A percentile compares a stretch with the other conserved stretches of the same genome.
These are phyloP conservation scores for Cucurbita argyrosperma DNA, from an alignment of 306 rosid genomes.

Conservation along the genomic window DNA sequence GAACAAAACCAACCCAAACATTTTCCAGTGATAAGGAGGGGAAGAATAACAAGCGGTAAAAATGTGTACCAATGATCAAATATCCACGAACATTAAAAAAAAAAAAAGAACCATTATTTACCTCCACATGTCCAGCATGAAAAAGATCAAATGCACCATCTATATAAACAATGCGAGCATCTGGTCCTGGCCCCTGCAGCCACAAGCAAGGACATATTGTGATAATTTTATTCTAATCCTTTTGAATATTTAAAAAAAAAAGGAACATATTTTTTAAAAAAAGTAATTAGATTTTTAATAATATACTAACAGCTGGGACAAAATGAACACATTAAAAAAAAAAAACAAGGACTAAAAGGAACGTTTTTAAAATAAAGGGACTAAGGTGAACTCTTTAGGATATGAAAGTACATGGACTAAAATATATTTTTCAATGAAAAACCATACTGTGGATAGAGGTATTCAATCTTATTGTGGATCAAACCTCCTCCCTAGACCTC, in stretches of 20 bases:
- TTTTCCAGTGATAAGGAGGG: background rate
- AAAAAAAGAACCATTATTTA: slow-evolving; percentile 5
- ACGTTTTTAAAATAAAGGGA: no score
- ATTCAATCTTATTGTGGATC: no score
- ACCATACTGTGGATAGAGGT: no score
- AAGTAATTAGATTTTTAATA: no score
- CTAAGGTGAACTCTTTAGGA: no score
- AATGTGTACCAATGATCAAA: background rate
- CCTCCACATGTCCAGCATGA: slow-evolving; percentile 57
- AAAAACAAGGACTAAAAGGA: no score
- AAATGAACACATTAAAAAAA: background rate
- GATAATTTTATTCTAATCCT: background rate
- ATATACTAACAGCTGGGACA: background rate
- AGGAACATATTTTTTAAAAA: no score
- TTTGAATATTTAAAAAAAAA: background rate
- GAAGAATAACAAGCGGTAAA: background rate
- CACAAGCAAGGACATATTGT: background rate
- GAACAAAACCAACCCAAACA: background rate
- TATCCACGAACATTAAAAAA: background rate
- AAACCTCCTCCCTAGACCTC: no score
- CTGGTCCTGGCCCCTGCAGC: slow-evolving; percentile 39
- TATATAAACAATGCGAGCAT: slow-evolving; percentile 41
- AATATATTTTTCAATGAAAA: no score
- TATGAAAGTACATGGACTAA: no score
- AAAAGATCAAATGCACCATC: slow-evolving; percentile 56